Evolutionary conservation across 2,329 filamentous ascomycete species (phyloP).

Genomic region (Paecilomyces dactylethromorphus): DNA sequence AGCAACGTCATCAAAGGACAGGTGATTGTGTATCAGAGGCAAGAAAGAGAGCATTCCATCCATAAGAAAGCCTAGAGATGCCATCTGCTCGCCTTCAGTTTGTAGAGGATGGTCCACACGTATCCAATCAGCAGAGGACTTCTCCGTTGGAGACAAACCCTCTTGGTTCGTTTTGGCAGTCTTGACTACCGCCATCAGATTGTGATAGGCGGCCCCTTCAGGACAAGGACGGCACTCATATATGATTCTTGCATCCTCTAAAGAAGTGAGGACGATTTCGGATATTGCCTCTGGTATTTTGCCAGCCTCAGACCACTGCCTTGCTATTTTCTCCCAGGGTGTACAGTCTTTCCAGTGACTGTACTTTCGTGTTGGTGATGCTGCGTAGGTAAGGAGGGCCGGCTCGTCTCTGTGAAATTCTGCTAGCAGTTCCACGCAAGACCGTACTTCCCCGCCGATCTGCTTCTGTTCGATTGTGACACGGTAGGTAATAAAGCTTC

Average conservation of each 20-base stretch:
- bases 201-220: constrained; percentile 40
- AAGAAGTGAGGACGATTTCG: constrained; percentile 16
- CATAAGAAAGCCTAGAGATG: constrained; percentile 38
- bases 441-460: constrained; percentile 28
- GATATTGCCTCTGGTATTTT: constrained; percentile 15
- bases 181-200: constrained; percentile 36
- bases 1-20: constrained; percentile 38
- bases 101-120: constrained; percentile 15
- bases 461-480: constrained; percentile 40
- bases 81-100: constrained; percentile 25
- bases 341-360: constrained; percentile 18
- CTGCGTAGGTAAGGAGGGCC: constrained; percentile 32
- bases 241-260: constrained; percentile 20
- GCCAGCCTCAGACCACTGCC: constrained; percentile 15
- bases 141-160: constrained; percentile 28
- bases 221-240: constrained; percentile 33
- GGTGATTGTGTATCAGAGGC: constrained; percentile 37
- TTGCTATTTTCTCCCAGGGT: constrained; percentile 7
- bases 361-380: constrained; percentile 27
- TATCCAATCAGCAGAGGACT: constrained; percentile 40
- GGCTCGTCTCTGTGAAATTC: constrained; percentile 44
- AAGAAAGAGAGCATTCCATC: constrained; percentile 41
- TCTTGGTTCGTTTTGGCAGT: constrained; percentile 28
- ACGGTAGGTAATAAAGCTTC: constrained; percentile 43
- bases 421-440: constrained; percentile 37